Evolutionary conservation across 441 rosid species (phyloP), one percentile per base, ranked within the genome.

Genomic region (Eugenia klotzschiana): DNA sequence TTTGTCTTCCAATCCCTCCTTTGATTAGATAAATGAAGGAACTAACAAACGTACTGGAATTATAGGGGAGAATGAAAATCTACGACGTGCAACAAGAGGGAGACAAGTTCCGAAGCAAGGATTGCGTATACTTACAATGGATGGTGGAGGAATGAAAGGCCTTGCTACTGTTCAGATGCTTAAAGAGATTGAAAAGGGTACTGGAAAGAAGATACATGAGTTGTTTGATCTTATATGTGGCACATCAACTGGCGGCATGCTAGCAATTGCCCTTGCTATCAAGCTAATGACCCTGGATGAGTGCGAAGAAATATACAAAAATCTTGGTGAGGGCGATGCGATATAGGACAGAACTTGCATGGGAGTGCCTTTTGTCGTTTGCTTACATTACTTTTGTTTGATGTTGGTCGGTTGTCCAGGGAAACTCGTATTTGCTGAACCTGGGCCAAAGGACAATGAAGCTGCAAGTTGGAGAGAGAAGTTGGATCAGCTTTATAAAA

Each of bases 61-160:
- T 83, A 40, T 84, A 97, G 99, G 99, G 87, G 99, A 97, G 90
- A 97, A 97, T 86, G 99, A 97, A 88, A 91, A 87, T 87, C 86
- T 97, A 83, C 92, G 99, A 41, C 98, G 98, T 84, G 94, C 98
- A 83, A 91, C 94, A 86, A 94, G 89, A 87, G 99, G 97, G 86
- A 94, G 98, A 86, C 96, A 88, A 84, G 92, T 95, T 82, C 93
- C 98, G 72, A 95, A 93, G 88, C 95, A 94, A 90, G 98, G 99
- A 73, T 85, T 95, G 85, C 97, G 99, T 79, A 94, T 97, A 88
- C 98, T 97, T 82, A 87, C 99, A 60, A 97, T 97, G 99, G 99
- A 97, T 89, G 98, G 99, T 69, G 99, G 99, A 87, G 99, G 99
- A 88, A 97, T 97, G 98, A 97, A 97, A 90, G 99, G 98, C 85